Base-by-base conservation (phyloP, 225 moss, liverwort and hornwort species). In the Marchantia paleacea region DNA sequence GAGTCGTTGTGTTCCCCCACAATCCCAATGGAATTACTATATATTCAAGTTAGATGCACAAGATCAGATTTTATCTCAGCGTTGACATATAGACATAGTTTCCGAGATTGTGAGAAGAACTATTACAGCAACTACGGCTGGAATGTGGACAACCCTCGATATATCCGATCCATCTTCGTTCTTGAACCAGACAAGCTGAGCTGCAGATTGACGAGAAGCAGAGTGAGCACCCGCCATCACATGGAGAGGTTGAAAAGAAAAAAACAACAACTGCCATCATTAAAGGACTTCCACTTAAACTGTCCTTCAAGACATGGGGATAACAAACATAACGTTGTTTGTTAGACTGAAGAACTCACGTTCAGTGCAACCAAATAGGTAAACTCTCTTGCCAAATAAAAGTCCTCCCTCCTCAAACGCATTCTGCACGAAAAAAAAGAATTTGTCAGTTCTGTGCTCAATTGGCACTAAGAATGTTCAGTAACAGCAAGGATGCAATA, bases 361-460 rank as follows among this genome's bases (percentile, higher is more conserved):
- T 82, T 96, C 96, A 0, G 96, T 96, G 85, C 96, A 96, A 65
- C 96, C 96, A 79, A 96, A 96, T 7, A 96, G 86, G 58, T 91
- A 96, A 10, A 96, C 96, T 30, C 88, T 90, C 73, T 92, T 81
- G 10, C 92, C 96, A 69, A 70, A 84, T 0, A 96, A 81, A 12
- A 90, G 82, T 4, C 91, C 94, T 20, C 90, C 96, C 69, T 94
- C 84, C 22, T 96, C 94, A 62, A 96, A 96, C 51, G 91, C 94
- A 54, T 88, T 84, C 92, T 91, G 85, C 70, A 83, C 5, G 54
- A 69, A 76, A 61, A 10, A 25, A 28, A 26, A 0, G 51, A 48
- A 39, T 4, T 25, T 11, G 76, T 31, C 4, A 78, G 72, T 13
- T 52, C 8, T 9, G 4, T 62, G 62, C 24, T 62, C n/a, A n/a